Evolutionary conservation across 1,284 basidiomycete genomes (phyloP), one percentile per base, ranked within the genome.

Genomic region (Ganoderma leucocontextum): DNA sequence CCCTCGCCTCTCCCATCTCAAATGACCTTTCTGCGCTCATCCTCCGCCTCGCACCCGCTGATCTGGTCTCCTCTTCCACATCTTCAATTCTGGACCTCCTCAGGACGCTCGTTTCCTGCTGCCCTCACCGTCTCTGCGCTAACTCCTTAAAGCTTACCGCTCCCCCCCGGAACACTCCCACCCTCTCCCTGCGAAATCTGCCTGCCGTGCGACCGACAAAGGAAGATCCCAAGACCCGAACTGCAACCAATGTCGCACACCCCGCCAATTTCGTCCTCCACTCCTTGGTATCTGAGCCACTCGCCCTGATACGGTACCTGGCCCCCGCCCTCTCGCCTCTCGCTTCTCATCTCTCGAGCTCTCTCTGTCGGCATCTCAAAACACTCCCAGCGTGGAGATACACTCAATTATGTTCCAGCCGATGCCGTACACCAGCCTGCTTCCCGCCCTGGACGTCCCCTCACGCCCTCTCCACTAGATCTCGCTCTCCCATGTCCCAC

Each of bases 71-170:
- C 35, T 5, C 55, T 62, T 25, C 29, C 42, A 44, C 41, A 22
- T 44, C 60, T 22, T 29, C 19, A 49, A 49, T 4, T 33, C 33
- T n/a, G 19, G 41, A 22, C 44, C 44, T 44, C 60, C 17, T 7
- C 42, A 8, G 5, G 33, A 44, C 60, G 33, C 19, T 15, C 42
- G n/a, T 33, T 42, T 29, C 60, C 15, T 36, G 5, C 29, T 6
- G 2, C 2, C 15, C 7, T 19, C 29, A 8, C 33, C 25, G 29
- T 33, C 42, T 33, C 25, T 35, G 42, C 60, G 60, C 55, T 36
- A 57, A 47, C 61, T 63, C 36, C 58, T 61, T 66, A 66, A 66
- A 66, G 61, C 65, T 63, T 66, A 63, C 65, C 65, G 65, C 65
- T 33, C 36, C 58, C 55, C 22, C 29, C 65, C 65, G 65, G 12